Evolutionary conservation across 305 asterid genomes (phyloP), one percentile per base, ranked within the genome.

Genomic region (Caryopteris hybrid): DNA sequence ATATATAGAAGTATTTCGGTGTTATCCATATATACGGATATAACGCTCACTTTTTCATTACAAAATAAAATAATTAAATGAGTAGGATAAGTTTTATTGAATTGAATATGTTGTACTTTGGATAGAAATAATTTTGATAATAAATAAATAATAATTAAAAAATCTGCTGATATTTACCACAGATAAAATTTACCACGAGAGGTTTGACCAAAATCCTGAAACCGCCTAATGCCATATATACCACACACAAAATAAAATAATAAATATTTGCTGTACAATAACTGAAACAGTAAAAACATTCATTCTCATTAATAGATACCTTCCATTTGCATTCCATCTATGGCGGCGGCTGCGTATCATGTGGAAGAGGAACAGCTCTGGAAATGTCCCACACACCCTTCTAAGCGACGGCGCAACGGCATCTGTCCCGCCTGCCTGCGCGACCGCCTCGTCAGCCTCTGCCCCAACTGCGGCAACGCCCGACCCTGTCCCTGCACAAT

Each of bases 351-450:
- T 23, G 61, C 68, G 33, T 60, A 69, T 59, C 54, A 56, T 20
- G 54, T 69, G 3, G 96, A 74, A 48, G 95, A 87, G 65, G 95
- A 87, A 50, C 80, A 80, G 61, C 80, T 79, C 23, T 90, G 91
- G 91, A 87, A 86, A 81, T 87, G 96, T 55, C 91, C 86, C 62
- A 86, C 83, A 65, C 96, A 90, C 85, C 95, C 95, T 34, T 74
- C 95, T 1, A 90, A 86, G 71, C 72, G 90, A 39, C 85, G 88
- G 17, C 86, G 89, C 43, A 86, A 77, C 80, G 96, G 97, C 39
- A 71, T 90, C 72, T 90, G 97, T 65, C 87, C 94, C 0, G 61
- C 79, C 64, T 90, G 97, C 76, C 94, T 90, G 78, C 95, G 90
- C 62, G 96, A 90, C 71, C 90, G 97, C 61, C 88, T 90, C 71